Conservation (phyloP, 257 asterid species). For the Gentiana macrophylla region DNA sequence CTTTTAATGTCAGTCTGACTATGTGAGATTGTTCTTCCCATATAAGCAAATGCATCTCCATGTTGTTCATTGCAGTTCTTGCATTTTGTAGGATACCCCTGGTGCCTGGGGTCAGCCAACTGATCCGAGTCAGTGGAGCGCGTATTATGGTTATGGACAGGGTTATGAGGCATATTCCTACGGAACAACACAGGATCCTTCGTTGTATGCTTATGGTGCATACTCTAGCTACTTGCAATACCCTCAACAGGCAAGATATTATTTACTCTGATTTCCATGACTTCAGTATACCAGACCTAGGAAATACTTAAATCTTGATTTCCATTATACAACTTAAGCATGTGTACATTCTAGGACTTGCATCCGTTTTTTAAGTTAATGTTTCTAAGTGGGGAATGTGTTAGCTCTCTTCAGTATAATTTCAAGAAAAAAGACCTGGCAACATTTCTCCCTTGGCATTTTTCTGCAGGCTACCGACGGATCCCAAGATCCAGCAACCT, state of each 20-base stretch:
- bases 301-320: too few species aligned
- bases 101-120: conserved; percentile 70
- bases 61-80: conserved; percentile 1
- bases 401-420: too few species aligned
- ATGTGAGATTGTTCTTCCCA: too few species aligned
- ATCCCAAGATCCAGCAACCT: conserved; percentile 49
- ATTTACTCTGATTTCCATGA: neutral
- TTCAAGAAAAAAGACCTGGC: neutral
- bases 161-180: conserved; percentile 89
- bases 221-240: conserved; percentile 49
- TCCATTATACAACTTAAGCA: too few species aligned
- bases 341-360: too few species aligned
- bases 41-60: too few species aligned
- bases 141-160: conserved; percentile 91
- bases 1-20: too few species aligned
- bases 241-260: conserved; percentile 58
- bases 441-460: neutral
- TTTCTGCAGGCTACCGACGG: conserved; percentile 47
- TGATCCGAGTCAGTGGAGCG: conserved; percentile 74
- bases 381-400: too few species aligned
- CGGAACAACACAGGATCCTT: conserved; percentile 79
- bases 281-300: too few species aligned
- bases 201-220: conserved; percentile 72
- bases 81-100: conserved; percentile 47
- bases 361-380: too few species aligned